Evolutionary conservation across 2,329 filamentous ascomycete species (phyloP).

Genomic region (Nannizzia gypsea): DNA sequence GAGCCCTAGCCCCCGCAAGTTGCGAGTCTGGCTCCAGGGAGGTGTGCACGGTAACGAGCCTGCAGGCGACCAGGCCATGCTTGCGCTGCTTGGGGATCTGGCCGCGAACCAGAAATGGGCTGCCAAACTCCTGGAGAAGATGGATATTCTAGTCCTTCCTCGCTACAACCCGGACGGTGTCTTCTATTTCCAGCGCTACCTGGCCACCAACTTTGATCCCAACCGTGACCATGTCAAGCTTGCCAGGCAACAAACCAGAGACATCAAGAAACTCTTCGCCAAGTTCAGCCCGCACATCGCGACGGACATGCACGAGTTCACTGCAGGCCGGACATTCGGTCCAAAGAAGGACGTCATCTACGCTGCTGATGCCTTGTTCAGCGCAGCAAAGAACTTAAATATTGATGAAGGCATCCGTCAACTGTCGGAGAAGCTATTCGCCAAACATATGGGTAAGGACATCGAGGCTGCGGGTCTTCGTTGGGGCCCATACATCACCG

Average conservation of each 20-base stretch:
- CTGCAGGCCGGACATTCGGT: not conserved
- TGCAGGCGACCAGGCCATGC: conserved; percentile 6
- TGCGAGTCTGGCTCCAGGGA: conserved; percentile 8
- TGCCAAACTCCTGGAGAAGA: conserved; percentile 1
- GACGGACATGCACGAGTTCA: conserved; percentile 7
- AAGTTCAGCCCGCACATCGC: conserved; percentile 5
- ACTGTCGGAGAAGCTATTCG: conserved; percentile 7
- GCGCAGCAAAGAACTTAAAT: conserved; percentile 7
- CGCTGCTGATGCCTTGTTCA: conserved; percentile 6
- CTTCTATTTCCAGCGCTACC: conserved; percentile 9
- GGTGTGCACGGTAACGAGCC: conserved; percentile 7
- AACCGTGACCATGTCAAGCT: conserved; percentile 8
- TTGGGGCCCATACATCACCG: conserved; percentile 6
- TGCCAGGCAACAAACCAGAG: conserved; percentile 6
- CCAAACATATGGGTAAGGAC: conserved; percentile 6
- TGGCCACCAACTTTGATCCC: conserved; percentile 8
- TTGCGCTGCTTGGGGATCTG: conserved; percentile 5
- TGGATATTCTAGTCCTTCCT: conserved; percentile 4
- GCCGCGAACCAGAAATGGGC: conserved; percentile 2
- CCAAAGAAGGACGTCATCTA: not conserved
- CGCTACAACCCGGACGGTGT: conserved; percentile 8
- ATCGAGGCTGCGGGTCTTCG: conserved; percentile 6
- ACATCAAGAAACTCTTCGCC: conserved; percentile 5
- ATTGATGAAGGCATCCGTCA: conserved; percentile 5
- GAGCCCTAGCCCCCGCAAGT: not conserved